phyloP scores from a whole-genome alignment of 768 basidiomycete genomes.

The Mycena albidolilacea region DNA sequence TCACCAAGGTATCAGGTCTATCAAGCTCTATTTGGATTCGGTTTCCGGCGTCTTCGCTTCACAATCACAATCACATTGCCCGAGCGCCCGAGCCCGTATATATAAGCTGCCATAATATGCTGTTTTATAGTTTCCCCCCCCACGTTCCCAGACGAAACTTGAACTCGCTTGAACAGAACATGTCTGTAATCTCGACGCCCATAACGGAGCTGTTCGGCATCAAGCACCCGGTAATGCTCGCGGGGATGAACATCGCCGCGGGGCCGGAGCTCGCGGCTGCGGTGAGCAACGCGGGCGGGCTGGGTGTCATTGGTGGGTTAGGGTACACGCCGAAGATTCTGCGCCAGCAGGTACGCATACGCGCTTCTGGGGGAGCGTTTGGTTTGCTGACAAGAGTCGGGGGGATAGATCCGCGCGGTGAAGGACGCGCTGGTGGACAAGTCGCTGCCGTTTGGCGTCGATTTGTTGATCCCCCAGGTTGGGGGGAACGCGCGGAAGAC shows the following conservation, averaged over 20 bases:
- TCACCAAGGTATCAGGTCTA: too few relatives aligned
- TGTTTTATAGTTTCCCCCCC: neutral
- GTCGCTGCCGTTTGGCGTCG: conserved; percentile 91
- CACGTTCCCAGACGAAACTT: conserved; percentile 18
- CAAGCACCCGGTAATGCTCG: conserved; percentile 89
- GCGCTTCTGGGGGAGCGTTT: neutral
- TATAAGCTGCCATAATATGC: neutral
- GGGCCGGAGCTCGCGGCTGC: conserved; percentile 90
- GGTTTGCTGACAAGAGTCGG: conserved; percentile 31
- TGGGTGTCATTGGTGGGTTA: conserved; percentile 94
- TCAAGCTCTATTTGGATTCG: too few relatives aligned
- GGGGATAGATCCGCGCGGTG: conserved; percentile 74
- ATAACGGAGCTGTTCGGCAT: conserved; percentile 91
- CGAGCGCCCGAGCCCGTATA: neutral
- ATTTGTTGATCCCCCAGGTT: conserved; percentile 91
- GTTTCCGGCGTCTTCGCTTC: neutral
- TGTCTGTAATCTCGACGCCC: conserved; percentile 84
- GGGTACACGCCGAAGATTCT: conserved; percentile 91
- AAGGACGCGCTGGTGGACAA: conserved; percentile 83
- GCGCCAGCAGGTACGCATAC: conserved; percentile 73
- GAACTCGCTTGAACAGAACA: conserved; percentile 38
- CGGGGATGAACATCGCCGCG: conserved; percentile 67
- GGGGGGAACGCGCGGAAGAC: conserved; percentile 94
- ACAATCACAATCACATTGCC: conserved; percentile 1
- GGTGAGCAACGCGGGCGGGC: conserved; percentile 92